Percentiles rank a stretch among this genome's conserved stretches.
Conservation (phyloP, 257 asterid species). For the Lycium barbarum region DNA sequence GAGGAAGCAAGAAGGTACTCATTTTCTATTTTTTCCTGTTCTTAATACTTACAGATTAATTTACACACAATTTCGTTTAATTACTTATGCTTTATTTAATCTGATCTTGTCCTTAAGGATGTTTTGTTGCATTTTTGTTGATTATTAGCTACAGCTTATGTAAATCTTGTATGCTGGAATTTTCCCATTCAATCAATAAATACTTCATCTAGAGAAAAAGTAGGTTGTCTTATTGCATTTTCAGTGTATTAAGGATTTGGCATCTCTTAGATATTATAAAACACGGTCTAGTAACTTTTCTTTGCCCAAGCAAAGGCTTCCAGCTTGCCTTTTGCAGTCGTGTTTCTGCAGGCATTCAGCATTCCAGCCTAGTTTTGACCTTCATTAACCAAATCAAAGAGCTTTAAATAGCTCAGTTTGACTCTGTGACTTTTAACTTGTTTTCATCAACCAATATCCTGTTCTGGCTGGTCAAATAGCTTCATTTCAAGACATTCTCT, state of each 20-base stretch:
- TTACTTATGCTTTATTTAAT: not conserved
- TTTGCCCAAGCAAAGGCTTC: constrained; percentile 6
- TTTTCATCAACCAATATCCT: not conserved
- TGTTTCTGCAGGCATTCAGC: not conserved
- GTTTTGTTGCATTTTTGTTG: not conserved
- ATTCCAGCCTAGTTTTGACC: constrained; percentile 9
- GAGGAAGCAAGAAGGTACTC: constrained; percentile 71
- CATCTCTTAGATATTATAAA: not conserved
- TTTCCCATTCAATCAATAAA: not conserved
- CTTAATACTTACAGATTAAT: not conserved
- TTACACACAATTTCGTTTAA: not conserved
- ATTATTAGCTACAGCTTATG: not conserved
- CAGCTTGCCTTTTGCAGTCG: constrained; percentile 17
- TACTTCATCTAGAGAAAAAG: constrained; percentile 16
- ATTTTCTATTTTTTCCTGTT: constrained; percentile 25
- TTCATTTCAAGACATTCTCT: not conserved
- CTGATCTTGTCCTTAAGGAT: constrained; percentile 23
- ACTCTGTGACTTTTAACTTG: not conserved
- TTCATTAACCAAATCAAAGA: constrained; percentile 16
- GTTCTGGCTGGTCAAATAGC: constrained; percentile 12
- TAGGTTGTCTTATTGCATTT: constrained; percentile 16
- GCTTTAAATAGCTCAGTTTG: constrained; percentile 6
- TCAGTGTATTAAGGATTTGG: constrained; percentile 2
- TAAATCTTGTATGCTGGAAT: not conserved
- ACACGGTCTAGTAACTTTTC: constrained; percentile 1